A percentile compares a stretch with the other conserved stretches of the same genome.
These are phyloP conservation scores for Fraxinus angustifolia DNA, from an alignment of 305 asterid genomes.

Conservation along the genomic window DNA sequence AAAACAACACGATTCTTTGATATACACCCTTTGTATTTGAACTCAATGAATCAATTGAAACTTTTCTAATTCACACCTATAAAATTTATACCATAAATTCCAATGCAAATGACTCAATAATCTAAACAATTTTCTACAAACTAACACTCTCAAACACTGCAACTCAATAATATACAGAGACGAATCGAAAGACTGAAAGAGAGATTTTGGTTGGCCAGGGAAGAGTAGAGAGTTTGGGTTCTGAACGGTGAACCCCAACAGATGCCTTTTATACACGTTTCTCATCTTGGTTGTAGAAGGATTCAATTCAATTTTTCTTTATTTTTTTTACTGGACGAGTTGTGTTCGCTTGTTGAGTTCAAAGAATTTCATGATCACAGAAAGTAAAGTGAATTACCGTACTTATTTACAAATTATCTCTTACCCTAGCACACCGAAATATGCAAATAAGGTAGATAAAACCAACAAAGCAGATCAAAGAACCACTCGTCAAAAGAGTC, in stretches of 20 bases:
- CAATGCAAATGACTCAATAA: not conserved
- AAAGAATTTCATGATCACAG: not conserved
- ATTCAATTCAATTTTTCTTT: too few species aligned
- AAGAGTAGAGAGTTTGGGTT: not conserved
- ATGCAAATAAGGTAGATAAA: not conserved
- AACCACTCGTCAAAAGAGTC: not conserved
- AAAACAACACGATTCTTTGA: not conserved
- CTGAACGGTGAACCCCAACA: not conserved
- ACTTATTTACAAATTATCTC: not conserved
- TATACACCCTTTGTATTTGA: too few species aligned
- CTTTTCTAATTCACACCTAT: not conserved
- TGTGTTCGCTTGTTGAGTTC: not conserved
- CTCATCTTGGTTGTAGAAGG: not conserved
- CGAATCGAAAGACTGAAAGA: not conserved
- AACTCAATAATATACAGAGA: not conserved
- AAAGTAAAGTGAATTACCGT: not conserved
- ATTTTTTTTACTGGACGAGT: not conserved
- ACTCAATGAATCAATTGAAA: not conserved
- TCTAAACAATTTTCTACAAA: not conserved
- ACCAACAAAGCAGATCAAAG: not conserved
- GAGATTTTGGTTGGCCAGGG: not conserved
- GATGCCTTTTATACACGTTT: not conserved
- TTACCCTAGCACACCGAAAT: not conserved
- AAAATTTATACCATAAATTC: too few species aligned
- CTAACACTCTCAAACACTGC: not conserved